Base-by-base conservation (phyloP, 306 rosid species). In the Vigna reflexopilosa region DNA sequence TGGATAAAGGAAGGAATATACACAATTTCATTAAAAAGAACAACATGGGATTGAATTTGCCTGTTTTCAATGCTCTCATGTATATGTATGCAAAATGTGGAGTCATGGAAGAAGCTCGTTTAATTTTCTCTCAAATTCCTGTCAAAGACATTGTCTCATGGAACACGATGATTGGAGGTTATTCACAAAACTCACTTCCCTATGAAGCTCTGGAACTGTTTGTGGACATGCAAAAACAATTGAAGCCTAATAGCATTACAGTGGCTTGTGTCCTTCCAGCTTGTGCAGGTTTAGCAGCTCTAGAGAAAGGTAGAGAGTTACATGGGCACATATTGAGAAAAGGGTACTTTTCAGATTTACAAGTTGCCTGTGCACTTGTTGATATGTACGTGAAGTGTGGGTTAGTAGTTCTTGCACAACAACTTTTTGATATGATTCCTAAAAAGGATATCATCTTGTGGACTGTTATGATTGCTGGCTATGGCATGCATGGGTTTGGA, bases 61-160 rank as follows among this genome's bases (percentile, higher is more conserved):
- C 82, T 63, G 86, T 90, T 30, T 85, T 89, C 75, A 93, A 93
- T 83, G 88, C 96, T 82, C 96, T 93, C 64, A 82, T 85, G 91
- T 92, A 93, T 82, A 93, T 90, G 96, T 89, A 89, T 82, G 93
- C 94, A 55, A 93, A 87, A 86, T 90, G 96, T 72, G 90, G 97
- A 73, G 86, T 89, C 85, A 86, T 89, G 91, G 87, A 83, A 65
- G 94, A 93, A 45, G 96, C 97, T 79, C 78, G 69, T 76, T 67
- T 40, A 19, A 81, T 93, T 59, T 87, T 93, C 76, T 86, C 87
- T 76, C 76, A 61, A 75, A 82, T 86, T 76, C 86, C 73, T 13
- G 47, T 69, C 44, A 90, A 86, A 86, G 92, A 90, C 55, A 68
- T 77, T 63, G 84, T 90, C 50, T 89, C 94, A 2, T 93, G 96